Evolutionary conservation across 2,329 filamentous ascomycete genomes (phyloP).

Genomic region (Trichophyton benhamiae): DNA sequence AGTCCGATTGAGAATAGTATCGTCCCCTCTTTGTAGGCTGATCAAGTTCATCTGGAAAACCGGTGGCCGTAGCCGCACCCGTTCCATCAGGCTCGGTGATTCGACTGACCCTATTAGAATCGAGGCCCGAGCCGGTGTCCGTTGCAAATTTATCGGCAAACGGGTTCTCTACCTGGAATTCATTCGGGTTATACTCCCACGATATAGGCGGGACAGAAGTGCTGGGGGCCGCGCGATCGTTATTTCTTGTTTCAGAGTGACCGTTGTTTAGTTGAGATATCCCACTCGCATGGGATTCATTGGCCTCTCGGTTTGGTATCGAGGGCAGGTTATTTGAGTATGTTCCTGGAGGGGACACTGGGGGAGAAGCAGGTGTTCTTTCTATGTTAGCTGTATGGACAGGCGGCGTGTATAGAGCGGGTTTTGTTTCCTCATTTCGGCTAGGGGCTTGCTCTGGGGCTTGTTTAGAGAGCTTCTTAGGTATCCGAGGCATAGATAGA

Average conservation of each 20-base stretch:
- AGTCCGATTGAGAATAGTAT: conserved; percentile 5
- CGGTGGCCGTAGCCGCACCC: neutral
- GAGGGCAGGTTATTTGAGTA: neutral
- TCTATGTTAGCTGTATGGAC: neutral
- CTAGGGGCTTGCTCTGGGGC: neutral
- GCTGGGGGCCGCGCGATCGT: conserved; percentile 9
- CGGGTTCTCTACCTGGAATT: conserved; percentile 32
- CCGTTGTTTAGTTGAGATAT: neutral
- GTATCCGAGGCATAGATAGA: neutral
- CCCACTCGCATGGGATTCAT: neutral
- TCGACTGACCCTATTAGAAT: neutral
- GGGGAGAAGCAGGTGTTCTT: neutral
- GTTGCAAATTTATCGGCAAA: conserved; percentile 26
- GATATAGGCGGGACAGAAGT: conserved; percentile 7
- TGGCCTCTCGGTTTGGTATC: neutral
- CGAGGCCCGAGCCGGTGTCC: conserved; percentile 4
- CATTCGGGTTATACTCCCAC: conserved; percentile 28
- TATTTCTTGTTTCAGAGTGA: neutral
- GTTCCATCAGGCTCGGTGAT: neutral
- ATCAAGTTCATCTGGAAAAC: neutral
- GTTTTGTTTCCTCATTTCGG: neutral
- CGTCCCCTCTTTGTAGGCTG: conserved; percentile 4
- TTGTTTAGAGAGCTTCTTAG: neutral
- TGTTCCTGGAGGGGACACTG: neutral
- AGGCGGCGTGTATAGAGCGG: neutral